Evolutionary conservation across 768 basidiomycete species (phyloP).

Genomic region (Pleurotus tuber-regium): DNA sequence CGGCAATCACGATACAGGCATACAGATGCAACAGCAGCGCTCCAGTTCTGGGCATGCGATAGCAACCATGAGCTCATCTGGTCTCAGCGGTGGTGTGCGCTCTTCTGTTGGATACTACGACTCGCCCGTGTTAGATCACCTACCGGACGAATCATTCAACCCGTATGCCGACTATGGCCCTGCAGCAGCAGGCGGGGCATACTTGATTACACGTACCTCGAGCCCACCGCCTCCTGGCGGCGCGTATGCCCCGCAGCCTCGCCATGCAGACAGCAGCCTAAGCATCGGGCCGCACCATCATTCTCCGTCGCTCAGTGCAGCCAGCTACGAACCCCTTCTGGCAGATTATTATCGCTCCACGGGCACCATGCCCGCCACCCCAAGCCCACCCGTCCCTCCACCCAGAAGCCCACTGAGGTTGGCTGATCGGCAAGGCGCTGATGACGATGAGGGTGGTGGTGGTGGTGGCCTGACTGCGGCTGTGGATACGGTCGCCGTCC

Average conservation of each 20-base stretch:
- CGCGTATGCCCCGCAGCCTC: conserved; percentile 13
- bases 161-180: conserved; percentile 48
- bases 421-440: too few species aligned
- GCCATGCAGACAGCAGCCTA: neutral
- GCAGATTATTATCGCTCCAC: too few species aligned
- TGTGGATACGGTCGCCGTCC: too few species aligned
- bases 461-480: too few species aligned
- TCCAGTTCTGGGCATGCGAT: conserved; percentile 33
- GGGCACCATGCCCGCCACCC: neutral
- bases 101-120: conserved; percentile 35
- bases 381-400: neutral
- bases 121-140: conserved; percentile 32
- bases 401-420: too few species aligned
- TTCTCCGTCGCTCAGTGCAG: conserved; percentile 49
- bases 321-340: conserved; percentile 64
- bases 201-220: conserved; percentile 44
- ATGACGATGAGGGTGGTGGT: too few species aligned
- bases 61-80: conserved; percentile 20
- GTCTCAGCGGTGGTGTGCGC: conserved; percentile 16
- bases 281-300: conserved; percentile 21
- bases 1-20: neutral
- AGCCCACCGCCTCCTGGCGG: conserved; percentile 37
- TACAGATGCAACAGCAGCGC: too few species aligned
- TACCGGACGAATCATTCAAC: conserved; percentile 35
- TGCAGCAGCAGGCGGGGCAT: conserved; percentile 32